Evolutionary conservation across 805 yeast species (phyloP).

Genomic region (Monosporozyma aquatica): DNA sequence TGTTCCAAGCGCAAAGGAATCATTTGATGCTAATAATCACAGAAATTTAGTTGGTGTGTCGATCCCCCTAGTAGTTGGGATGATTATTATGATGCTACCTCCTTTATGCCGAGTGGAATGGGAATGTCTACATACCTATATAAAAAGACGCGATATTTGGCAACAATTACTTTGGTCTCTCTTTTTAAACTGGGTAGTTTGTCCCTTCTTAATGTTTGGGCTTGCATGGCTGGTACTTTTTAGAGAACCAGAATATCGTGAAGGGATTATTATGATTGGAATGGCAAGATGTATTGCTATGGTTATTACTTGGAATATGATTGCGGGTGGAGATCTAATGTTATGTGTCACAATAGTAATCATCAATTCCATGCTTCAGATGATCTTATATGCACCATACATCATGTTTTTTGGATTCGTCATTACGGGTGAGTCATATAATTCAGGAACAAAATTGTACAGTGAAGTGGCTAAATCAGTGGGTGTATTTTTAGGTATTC

Average conservation of each 20-base stretch:
- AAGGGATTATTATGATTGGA: slow-evolving; percentile 52
- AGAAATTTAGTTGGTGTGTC: slow-evolving; percentile 33
- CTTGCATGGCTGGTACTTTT: slow-evolving; percentile 45
- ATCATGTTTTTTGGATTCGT: slow-evolving; percentile 40
- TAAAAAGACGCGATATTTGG: slow-evolving; percentile 17
- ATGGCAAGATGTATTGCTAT: slow-evolving; percentile 54
- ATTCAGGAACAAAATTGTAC: slow-evolving; percentile 22
- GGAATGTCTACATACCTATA: slow-evolving; percentile 34
- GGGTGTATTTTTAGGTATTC: slow-evolving; percentile 46
- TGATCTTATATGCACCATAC: slow-evolving; percentile 45
- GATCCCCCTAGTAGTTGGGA: slow-evolving; percentile 41
- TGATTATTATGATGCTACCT: slow-evolving; percentile 50
- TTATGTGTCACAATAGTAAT: slow-evolving; percentile 46
- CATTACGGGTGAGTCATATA: slow-evolving; percentile 24
- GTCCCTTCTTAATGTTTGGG: slow-evolving; percentile 50
- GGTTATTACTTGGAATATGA: slow-evolving; percentile 51
- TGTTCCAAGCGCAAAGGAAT: slow-evolving; percentile 31
- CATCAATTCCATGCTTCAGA: slow-evolving; percentile 42
- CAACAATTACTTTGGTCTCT: slow-evolving; percentile 34
- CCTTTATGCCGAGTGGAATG: slow-evolving; percentile 46
- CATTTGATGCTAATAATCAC: slow-evolving; percentile 26
- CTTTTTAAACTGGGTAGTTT: slow-evolving; percentile 44
- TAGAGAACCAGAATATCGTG: slow-evolving; percentile 40
- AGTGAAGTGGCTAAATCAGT: slow-evolving; percentile 40
- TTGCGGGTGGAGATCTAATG: slow-evolving; percentile 43